These are phyloP conservation scores for Geranium rotundifolium DNA, from an alignment of 345 rosid genomes.

Conservation along the genomic window DNA sequence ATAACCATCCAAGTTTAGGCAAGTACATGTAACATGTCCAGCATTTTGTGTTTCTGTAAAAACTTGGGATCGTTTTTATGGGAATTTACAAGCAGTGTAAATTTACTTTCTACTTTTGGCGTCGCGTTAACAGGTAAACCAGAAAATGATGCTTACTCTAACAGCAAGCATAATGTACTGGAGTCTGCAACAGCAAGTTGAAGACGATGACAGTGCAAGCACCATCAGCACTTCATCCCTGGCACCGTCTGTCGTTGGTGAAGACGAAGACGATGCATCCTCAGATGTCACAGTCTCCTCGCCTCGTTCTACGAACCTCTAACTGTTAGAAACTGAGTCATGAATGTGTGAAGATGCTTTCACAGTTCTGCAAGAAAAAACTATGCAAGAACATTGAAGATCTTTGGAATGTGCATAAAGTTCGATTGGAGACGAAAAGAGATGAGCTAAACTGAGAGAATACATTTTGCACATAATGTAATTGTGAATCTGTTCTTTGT, in stretches of 20 bases:
- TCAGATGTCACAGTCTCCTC: slow-evolving; percentile 52
- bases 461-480: no score
- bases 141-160: slow-evolving; percentile 78
- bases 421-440: no score
- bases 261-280: slow-evolving; percentile 66
- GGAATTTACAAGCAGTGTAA: background rate
- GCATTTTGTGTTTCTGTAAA: background rate
- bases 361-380: no score
- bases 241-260: slow-evolving; percentile 26
- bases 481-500: no score
- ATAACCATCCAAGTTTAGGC: no score
- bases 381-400: no score
- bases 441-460: no score
- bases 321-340: background rate
- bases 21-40: no score
- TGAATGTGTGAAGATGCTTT: no score
- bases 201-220: slow-evolving; percentile 11
- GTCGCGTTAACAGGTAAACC: slow-evolving; percentile 66
- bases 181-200: slow-evolving; percentile 52
- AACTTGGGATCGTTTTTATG: background rate
- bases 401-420: no score
- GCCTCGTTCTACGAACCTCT: slow-evolving; percentile 13
- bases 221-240: background rate
- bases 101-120: background rate
- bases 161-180: slow-evolving; percentile 92